A percentile compares a stretch with the other conserved stretches of the same genome.
Conservation (phyloP, 2,329 filamentous ascomycete genomes). For the Mariannaea sp. region DNA sequence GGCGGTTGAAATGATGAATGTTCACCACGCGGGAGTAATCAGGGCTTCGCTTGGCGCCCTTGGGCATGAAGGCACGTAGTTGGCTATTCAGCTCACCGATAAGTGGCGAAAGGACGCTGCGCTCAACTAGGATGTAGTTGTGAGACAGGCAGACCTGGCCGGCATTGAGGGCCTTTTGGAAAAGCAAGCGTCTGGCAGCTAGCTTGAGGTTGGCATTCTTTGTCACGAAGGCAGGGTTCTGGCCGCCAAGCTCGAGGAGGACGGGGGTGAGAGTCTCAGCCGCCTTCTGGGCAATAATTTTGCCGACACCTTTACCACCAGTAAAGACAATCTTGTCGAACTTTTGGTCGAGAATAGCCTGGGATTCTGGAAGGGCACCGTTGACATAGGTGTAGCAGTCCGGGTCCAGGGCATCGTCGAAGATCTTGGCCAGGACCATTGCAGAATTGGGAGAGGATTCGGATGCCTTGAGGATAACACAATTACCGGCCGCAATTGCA, state of each 20-base stretch:
- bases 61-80: slow-evolving; percentile 79
- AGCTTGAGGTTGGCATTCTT: slow-evolving; percentile 79
- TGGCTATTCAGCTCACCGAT: slow-evolving; percentile 74
- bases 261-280: slow-evolving; percentile 88
- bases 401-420: slow-evolving; percentile 76
- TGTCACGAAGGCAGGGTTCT: slow-evolving; percentile 90
- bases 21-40: slow-evolving; percentile 86
- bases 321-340: slow-evolving; percentile 99
- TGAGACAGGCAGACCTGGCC: slow-evolving; percentile 93
- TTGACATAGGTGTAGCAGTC: slow-evolving; percentile 79
- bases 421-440: slow-evolving; percentile 77
- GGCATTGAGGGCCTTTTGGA: slow-evolving; percentile 85
- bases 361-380: slow-evolving; percentile 79
- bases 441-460: slow-evolving; percentile 79
- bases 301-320: slow-evolving; percentile 76
- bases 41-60: slow-evolving; percentile 75
- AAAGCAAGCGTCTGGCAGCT: slow-evolving; percentile 82
- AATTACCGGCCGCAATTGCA: slow-evolving; percentile 91
- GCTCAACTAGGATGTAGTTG: slow-evolving; percentile 88
- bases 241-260: slow-evolving; percentile 85
- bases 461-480: slow-evolving; percentile 87
- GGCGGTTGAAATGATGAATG: slow-evolving; percentile 73
- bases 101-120: slow-evolving; percentile 71
- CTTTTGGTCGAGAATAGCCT: slow-evolving; percentile 80
- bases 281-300: slow-evolving; percentile 87